Percentiles rank a stretch among this genome's conserved stretches.
Conservation (phyloP, 768 basidiomycete genomes). For the Tylopilus plumbeoviolaceoides region DNA sequence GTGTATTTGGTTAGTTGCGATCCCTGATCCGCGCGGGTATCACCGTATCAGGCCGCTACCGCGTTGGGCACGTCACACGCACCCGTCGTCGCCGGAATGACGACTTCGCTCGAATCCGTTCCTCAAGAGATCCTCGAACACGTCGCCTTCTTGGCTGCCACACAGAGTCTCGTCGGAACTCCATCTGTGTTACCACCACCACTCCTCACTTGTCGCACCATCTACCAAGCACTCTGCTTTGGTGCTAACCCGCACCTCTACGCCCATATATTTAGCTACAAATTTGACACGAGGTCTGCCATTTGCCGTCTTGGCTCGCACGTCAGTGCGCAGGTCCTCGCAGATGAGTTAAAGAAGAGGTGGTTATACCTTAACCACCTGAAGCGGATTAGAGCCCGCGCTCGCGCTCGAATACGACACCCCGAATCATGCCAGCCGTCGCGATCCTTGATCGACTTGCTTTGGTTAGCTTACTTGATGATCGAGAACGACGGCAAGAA, state of each 20-base stretch:
- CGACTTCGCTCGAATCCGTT: constrained; percentile 41
- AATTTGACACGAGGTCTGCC: constrained; percentile 60
- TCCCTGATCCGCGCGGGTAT: constrained; percentile 1
- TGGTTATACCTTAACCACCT: constrained; percentile 55
- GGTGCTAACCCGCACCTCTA: constrained; percentile 64
- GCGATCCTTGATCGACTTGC: constrained; percentile 34
- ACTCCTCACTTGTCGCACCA: constrained; percentile 44
- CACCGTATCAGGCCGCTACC: background rate
- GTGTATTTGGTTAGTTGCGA: background rate
- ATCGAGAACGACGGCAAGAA: constrained; percentile 80
- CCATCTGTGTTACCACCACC: constrained; percentile 57
- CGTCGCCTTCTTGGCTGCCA: constrained; percentile 65
- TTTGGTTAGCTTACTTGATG: constrained; percentile 71
- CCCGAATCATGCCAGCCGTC: constrained; percentile 23
- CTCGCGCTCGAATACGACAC: constrained; percentile 14
- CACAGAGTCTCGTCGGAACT: constrained; percentile 51
- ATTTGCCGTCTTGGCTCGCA: constrained; percentile 46
- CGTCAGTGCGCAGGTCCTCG: constrained; percentile 39
- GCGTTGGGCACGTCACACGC: background rate
- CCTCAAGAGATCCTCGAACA: constrained; percentile 79
- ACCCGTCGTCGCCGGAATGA: too few species aligned
- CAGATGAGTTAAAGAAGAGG: constrained; percentile 62
- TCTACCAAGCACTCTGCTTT: constrained; percentile 49
- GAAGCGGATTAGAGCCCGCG: constrained; percentile 48
- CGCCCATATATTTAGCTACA: constrained; percentile 59